phyloP scores from a whole-genome alignment of 129 eudicot species.

The Helichrysum umbraculigerum region DNA sequence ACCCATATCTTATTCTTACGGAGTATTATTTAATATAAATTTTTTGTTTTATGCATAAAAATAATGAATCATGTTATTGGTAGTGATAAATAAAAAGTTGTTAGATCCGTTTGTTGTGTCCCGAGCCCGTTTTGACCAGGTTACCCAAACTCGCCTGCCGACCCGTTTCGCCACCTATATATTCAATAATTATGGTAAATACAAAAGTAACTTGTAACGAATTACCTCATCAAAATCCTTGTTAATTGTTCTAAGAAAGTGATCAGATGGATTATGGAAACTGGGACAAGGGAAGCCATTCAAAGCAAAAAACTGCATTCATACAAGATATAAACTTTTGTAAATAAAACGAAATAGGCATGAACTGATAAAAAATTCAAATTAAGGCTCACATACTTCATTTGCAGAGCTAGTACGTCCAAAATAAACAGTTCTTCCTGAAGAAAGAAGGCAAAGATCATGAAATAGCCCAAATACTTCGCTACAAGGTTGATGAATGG shows the following conservation, averaged over 20 bases:
- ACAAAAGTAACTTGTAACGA: neutral
- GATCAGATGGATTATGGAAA: conserved; percentile 83
- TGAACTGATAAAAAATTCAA: neutral
- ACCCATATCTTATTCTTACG: too few relatives aligned
- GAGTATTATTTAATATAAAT: too few relatives aligned
- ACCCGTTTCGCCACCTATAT: too few relatives aligned
- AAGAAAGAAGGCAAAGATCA: conserved; percentile 73
- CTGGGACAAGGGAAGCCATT: conserved; percentile 77
- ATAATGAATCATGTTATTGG: too few relatives aligned
- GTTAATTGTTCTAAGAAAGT: conserved; percentile 70
- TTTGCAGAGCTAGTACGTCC: conserved; percentile 53
- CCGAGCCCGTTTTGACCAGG: too few relatives aligned
- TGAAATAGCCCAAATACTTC: conserved; percentile 82
- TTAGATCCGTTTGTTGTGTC: too few relatives aligned
- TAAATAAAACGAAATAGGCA: too few relatives aligned
- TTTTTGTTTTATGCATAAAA: too few relatives aligned
- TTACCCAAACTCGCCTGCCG: too few relatives aligned
- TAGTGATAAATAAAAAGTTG: too few relatives aligned
- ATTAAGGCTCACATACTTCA: conserved; percentile 40
- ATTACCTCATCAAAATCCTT: conserved; percentile 73
- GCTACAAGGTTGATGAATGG: conserved; percentile 81
- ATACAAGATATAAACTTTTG: neutral
- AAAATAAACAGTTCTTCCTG: conserved; percentile 65
- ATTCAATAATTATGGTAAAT: neutral
- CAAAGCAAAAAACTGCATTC: conserved; percentile 50